A percentile compares a stretch with the other conserved stretches of the same genome.
These are phyloP conservation scores for Solanum dulcamara DNA, from an alignment of 257 asterid genomes.

Conservation along the genomic window DNA sequence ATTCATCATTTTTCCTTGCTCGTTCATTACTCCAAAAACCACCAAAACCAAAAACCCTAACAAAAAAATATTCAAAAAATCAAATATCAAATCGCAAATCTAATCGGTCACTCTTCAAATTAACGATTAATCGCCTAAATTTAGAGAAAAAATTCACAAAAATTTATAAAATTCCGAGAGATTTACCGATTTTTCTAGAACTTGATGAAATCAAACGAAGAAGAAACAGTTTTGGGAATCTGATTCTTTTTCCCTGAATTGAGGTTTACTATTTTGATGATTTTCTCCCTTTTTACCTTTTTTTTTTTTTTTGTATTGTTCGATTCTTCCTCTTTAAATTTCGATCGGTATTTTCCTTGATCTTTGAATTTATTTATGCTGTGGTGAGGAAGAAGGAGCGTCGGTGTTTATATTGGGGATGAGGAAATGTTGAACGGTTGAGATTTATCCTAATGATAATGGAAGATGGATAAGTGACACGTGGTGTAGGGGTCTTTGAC, in stretches of 20 bases:
- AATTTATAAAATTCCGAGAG: background rate
- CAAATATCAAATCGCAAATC: background rate
- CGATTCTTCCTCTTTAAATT: background rate
- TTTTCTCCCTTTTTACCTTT: background rate
- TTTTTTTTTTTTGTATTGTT: background rate
- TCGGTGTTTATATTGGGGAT: background rate
- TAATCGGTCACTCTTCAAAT: background rate
- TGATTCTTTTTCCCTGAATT: background rate
- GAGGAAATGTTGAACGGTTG: background rate
- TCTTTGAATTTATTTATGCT: background rate
- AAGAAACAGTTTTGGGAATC: background rate
- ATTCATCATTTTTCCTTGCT: conserved; percentile 42
- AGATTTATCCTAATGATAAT: background rate
- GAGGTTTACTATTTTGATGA: background rate
- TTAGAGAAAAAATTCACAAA: background rate
- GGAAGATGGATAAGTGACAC: background rate
- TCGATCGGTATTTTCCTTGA: background rate
- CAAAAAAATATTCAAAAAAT: background rate
- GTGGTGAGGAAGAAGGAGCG: background rate
- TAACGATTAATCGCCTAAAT: background rate
- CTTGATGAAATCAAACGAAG: background rate
- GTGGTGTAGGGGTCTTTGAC: background rate
- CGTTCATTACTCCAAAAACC: conserved; percentile 33
- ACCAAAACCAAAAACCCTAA: background rate
- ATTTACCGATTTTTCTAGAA: background rate